Evolutionary conservation across 2,329 filamentous ascomycete genomes (phyloP).

Genomic region (Fusarium avenaceum): DNA sequence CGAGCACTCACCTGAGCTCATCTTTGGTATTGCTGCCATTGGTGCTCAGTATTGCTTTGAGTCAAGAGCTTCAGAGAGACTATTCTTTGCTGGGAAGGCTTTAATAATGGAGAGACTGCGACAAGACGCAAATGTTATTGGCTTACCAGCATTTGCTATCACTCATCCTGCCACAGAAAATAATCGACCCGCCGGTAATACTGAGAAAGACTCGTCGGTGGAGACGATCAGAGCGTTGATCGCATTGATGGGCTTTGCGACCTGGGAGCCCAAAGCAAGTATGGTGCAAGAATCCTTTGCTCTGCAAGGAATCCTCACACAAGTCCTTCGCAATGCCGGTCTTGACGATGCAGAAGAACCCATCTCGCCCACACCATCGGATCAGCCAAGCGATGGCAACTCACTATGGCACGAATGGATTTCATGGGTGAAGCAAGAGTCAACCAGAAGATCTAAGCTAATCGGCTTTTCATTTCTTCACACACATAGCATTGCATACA

Average conservation of each 20-base stretch:
- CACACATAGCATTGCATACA: slow-evolving; percentile 57
- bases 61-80: slow-evolving; percentile 51
- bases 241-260: slow-evolving; percentile 56
- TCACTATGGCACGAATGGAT: slow-evolving; percentile 45
- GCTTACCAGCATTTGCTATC: not conserved
- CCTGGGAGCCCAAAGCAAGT: slow-evolving; percentile 53
- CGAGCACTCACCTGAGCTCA: slow-evolving; percentile 52
- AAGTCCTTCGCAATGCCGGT: slow-evolving; percentile 53
- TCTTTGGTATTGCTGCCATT: slow-evolving; percentile 52
- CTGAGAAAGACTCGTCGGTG: slow-evolving; percentile 18
- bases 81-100: slow-evolving; percentile 53
- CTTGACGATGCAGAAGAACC: slow-evolving; percentile 45
- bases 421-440: slow-evolving; percentile 53
- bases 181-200: not conserved
- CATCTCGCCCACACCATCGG: not conserved
- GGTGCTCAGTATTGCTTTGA: slow-evolving; percentile 58
- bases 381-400: slow-evolving; percentile 7
- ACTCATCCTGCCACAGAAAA: slow-evolving; percentile 32
- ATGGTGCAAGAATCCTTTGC: slow-evolving; percentile 55
- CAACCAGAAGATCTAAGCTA: slow-evolving; percentile 53
- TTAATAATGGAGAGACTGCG: slow-evolving; percentile 51
- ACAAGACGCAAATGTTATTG: slow-evolving; percentile 42
- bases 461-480: slow-evolving; percentile 57
- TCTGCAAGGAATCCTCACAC: slow-evolving; percentile 52
- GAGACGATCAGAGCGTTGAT: slow-evolving; percentile 54